Evolutionary conservation across 495 filamentous ascomycete genomes (phyloP).

Genomic region (Aspergillus nidulans): DNA sequence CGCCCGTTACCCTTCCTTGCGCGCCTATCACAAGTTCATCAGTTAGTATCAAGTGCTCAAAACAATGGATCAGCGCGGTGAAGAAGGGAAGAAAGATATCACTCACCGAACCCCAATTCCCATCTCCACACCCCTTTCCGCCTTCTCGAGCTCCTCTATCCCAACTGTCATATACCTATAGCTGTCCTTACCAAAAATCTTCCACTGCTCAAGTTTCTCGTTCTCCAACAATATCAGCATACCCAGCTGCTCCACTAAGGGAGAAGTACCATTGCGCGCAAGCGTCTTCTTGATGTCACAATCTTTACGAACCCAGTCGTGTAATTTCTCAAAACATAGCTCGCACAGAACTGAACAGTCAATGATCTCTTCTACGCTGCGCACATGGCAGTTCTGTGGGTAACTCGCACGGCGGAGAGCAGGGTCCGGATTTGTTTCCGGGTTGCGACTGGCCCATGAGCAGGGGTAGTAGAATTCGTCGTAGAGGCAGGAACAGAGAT

Average conservation of each 20-base stretch:
- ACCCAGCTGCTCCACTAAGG: background rate
- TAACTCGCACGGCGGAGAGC: background rate
- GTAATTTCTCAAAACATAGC: background rate
- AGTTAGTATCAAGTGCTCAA: background rate
- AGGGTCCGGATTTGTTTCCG: too few species aligned
- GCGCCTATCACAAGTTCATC: background rate
- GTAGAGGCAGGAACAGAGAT: slow-evolving; percentile 2
- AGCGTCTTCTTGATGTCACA: background rate
- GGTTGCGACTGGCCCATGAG: background rate
- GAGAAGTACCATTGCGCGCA: background rate
- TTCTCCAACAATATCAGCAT: background rate
- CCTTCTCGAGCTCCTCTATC: background rate
- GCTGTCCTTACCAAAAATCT: background rate
- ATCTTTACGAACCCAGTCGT: background rate
- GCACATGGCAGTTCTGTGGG: background rate
- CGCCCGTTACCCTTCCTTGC: background rate
- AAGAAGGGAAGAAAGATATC: background rate
- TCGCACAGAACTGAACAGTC: background rate
- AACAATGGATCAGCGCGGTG: background rate
- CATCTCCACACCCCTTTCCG: background rate
- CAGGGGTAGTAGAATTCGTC: background rate
- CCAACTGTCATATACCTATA: background rate
- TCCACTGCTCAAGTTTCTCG: background rate
- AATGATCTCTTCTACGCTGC: background rate
- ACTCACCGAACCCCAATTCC: background rate